Evolutionary conservation across 192 early-diverging fungal species (phyloP).

Genomic region (Physocladia obscura): DNA sequence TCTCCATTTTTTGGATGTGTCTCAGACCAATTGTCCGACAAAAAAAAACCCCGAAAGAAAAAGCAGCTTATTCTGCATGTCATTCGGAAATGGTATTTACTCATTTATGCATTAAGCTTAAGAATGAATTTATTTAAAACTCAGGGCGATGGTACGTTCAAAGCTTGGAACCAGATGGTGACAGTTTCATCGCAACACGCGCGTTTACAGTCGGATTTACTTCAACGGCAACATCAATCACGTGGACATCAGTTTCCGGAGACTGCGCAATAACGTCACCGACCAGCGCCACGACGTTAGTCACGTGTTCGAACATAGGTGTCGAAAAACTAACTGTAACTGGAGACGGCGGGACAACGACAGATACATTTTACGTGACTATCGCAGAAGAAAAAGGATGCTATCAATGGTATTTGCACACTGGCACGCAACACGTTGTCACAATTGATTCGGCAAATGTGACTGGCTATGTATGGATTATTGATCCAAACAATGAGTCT

Average conservation of each 20-base stretch:
- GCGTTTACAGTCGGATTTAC: neutral
- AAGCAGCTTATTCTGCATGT: too few relatives aligned
- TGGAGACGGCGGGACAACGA: neutral
- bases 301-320: slow-evolving; percentile 5
- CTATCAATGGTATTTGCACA: neutral
- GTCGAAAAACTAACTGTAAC: slow-evolving; percentile 11
- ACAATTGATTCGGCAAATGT: neutral
- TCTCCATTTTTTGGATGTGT: too few relatives aligned
- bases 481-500: neutral
- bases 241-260: neutral
- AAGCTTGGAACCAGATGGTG: slow-evolving; percentile 20
- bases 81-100: too few relatives aligned
- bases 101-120: too few relatives aligned
- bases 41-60: too few relatives aligned
- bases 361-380: slow-evolving; percentile 25
- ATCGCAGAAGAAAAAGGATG: neutral
- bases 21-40: too few relatives aligned
- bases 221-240: neutral
- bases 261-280: neutral
- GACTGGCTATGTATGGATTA: slow-evolving; percentile 3
- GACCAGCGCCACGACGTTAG: neutral
- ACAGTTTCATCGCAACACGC: slow-evolving; percentile 1
- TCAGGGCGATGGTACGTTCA: slow-evolving; percentile 9
- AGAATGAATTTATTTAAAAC: too few relatives aligned
- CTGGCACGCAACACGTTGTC: slow-evolving; percentile 1